phyloP scores from a whole-genome alignment of 441 rosid species.

The Corymbia calophylla region DNA sequence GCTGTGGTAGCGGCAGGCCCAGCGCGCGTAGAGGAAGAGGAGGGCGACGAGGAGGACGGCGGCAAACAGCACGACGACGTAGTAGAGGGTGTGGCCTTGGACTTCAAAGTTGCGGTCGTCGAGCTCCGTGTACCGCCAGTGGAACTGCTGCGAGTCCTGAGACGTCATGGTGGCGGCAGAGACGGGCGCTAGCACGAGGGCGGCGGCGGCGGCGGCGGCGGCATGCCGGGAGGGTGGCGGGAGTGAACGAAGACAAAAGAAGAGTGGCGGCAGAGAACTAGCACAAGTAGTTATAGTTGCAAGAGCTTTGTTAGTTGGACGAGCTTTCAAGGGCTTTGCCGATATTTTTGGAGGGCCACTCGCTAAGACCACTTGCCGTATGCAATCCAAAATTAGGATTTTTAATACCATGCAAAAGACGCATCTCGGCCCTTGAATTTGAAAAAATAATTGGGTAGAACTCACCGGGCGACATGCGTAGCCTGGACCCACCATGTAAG shows the following conservation, averaged over 20 bases:
- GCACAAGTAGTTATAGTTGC: not conserved
- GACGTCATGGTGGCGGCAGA: not conserved
- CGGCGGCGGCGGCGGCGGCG: not conserved
- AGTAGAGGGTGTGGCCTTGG: slow-evolving; percentile 2
- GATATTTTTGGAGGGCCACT: not conserved
- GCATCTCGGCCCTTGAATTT: not conserved
- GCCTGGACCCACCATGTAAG: too few species aligned
- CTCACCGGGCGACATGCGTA: too few species aligned
- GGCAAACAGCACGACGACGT: not conserved
- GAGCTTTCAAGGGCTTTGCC: not conserved
- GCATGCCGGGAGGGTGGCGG: not conserved
- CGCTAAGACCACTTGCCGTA: not conserved
- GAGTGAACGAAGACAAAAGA: not conserved
- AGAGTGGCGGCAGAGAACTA: not conserved
- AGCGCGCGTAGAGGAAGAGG: slow-evolving; percentile 1
- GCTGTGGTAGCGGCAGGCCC: not conserved
- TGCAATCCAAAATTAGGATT: not conserved
- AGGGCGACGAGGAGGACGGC: not conserved
- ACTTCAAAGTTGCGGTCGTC: slow-evolving; percentile 6
- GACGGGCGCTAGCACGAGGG: not conserved
- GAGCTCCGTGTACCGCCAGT: slow-evolving; percentile 8
- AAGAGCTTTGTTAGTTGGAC: not conserved
- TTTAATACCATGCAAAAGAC: not conserved
- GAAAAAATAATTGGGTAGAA: too few species aligned
- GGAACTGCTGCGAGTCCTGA: not conserved